Evolutionary conservation across 1,284 basidiomycete genomes (phyloP), one percentile per base, ranked within the genome.

Genomic region (Athelia sp.): DNA sequence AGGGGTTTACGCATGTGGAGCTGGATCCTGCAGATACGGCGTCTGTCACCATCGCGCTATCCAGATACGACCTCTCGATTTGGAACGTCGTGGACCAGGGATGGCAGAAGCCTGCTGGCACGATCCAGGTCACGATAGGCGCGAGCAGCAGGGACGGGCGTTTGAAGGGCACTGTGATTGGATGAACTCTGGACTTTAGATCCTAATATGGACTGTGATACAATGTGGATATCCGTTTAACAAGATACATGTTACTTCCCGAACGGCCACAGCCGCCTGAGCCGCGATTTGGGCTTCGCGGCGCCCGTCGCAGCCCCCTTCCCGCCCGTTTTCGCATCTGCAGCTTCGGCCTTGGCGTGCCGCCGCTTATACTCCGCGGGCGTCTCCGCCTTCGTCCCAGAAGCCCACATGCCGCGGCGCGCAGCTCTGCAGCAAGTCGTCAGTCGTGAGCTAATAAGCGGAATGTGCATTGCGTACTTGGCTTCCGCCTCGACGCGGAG

Each of bases 341-440:
- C 47, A n/a, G 56, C 62, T 3, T 62, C 54, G 2, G 62, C 58
- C 22, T 47, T 51, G 0, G 78, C 72, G 56, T 81, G 64, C 32
- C 89, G 76, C 32, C 78, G 79, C 67, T 95, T 94, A 65, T 90
- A 94, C 50, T 90, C 85, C 1, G 83, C 76, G 0, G 92, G 90
- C 4, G 74, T 79, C 58, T 95, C 91, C 9, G 74, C 71, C 6
- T 60, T 58, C 11, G 65, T 68, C 0, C 83, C 83, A 3, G 76
- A 54, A 24, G 68, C 72, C 91, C 91, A 94, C 67, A 92, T 84
- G 0, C 92, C 92, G 52, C 71, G 69, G 50, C 70, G 75, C 49
- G 74, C 77, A 49, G 65, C 67, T 60, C 81, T 89, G 53, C n/a
- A n/a, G n/a, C n/a, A n/a, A n/a, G n/a, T n/a, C n/a, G n/a, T n/a